phyloP scores from a whole-genome alignment of 2,329 filamentous ascomycete species.

The Phaeomoniella chlamydospora region DNA sequence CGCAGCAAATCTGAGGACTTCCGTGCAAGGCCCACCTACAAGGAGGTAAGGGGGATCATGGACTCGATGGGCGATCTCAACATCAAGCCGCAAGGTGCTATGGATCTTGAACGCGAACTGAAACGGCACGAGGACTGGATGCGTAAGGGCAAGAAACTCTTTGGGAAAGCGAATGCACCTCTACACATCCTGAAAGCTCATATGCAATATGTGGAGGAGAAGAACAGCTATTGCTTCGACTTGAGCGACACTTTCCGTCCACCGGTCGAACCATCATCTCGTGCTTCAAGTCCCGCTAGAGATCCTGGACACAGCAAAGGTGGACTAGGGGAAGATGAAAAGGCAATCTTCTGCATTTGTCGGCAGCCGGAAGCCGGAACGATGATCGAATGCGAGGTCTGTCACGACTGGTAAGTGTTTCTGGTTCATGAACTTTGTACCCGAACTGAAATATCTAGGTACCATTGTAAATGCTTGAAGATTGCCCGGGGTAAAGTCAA shows the following conservation, averaged over 20 bases:
- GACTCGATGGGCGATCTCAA: conserved; percentile 78
- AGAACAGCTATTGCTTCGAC: conserved; percentile 86
- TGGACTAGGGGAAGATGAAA: conserved; percentile 35
- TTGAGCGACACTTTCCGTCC: conserved; percentile 74
- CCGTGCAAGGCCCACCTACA: conserved; percentile 68
- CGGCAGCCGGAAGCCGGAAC: conserved; percentile 85
- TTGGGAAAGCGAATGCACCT: conserved; percentile 94
- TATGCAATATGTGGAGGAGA: conserved; percentile 82
- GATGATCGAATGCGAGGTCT: conserved; percentile 99
- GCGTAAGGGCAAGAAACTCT: conserved; percentile 92
- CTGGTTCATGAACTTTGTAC: neutral
- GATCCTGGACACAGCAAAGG: conserved; percentile 35
- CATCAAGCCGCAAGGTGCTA: conserved; percentile 78
- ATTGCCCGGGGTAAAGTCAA: conserved; percentile 96
- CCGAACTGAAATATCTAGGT: conserved; percentile 39
- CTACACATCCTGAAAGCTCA: conserved; percentile 90
- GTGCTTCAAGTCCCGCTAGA: conserved; percentile 54
- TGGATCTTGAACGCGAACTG: conserved; percentile 86
- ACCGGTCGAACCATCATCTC: conserved; percentile 81
- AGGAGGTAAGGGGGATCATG: conserved; percentile 80
- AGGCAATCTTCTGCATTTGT: conserved; percentile 95
- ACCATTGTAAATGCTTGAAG: conserved; percentile 95
- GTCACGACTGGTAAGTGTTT: conserved; percentile 75
- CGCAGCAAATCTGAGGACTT: conserved; percentile 63
- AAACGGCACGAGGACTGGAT: conserved; percentile 98